phyloP scores from a whole-genome alignment of 805 yeast species.

The Ogataea zsoltii region DNA sequence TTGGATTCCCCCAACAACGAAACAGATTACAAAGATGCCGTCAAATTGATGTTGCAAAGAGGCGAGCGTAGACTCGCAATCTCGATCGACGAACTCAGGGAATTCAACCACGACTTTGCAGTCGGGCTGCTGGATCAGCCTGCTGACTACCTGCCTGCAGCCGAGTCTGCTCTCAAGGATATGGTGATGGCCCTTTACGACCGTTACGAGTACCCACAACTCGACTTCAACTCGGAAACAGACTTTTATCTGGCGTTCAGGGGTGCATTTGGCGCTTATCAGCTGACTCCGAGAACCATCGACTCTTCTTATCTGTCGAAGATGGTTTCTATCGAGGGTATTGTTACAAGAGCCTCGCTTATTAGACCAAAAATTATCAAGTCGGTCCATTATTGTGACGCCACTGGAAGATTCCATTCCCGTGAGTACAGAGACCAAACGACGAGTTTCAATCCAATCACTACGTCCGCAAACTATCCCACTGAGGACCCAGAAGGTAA shows the following conservation, averaged over 20 bases:
- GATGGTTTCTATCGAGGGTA: slow-evolving; percentile 89
- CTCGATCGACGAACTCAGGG: slow-evolving; percentile 84
- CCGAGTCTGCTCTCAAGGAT: slow-evolving; percentile 82
- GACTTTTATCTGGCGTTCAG: slow-evolving; percentile 75
- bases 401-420: slow-evolving; percentile 80
- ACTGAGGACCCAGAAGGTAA: slow-evolving; percentile 92
- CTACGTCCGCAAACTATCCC: slow-evolving; percentile 85
- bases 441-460: slow-evolving; percentile 80
- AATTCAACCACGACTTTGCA: slow-evolving; percentile 76
- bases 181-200: slow-evolving; percentile 73
- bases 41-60: slow-evolving; percentile 70
- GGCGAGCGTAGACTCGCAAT: slow-evolving; percentile 68
- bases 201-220: slow-evolving; percentile 52
- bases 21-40: slow-evolving; percentile 66
- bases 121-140: slow-evolving; percentile 72
- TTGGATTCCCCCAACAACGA: slow-evolving; percentile 54
- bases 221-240: slow-evolving; percentile 58
- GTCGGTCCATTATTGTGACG: slow-evolving; percentile 90
- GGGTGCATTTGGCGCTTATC: slow-evolving; percentile 90
- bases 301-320: slow-evolving; percentile 75
- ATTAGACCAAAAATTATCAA: slow-evolving; percentile 90
- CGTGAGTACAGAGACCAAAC: slow-evolving; percentile 93
- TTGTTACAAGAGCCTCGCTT: slow-evolving; percentile 89
- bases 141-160: slow-evolving; percentile 84
- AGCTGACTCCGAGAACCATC: slow-evolving; percentile 85